Base-by-base conservation (phyloP, 768 basidiomycete genomes). In the Lactarius indigo region DNA sequence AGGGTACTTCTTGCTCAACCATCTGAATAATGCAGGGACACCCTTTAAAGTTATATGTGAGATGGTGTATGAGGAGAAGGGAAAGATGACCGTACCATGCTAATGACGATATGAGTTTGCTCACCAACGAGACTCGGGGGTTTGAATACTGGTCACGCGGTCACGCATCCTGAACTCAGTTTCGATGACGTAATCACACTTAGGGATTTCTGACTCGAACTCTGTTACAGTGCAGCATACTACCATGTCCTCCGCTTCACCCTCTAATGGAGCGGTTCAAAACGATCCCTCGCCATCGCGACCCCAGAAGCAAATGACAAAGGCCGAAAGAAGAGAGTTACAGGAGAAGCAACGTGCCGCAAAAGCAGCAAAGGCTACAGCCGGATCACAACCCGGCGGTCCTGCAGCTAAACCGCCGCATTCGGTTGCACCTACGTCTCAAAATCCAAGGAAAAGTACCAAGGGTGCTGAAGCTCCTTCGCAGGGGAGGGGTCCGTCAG, bases 1-100 rank as follows among this genome's bases (percentile, higher is more conserved):
- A 60, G 96, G 95, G 76, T 99, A 99, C 78, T 98, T 98, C 82
- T 91, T 96, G 76, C 94, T 97, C 66, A 98, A 84, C 96, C 96
- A 99, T 75, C 96, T 88, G 80, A 98, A 98, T 69, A 98, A 85
- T 57, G 96, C 96, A 67, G 96, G 96, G 69, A 98, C 96, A 87
- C 96, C 96, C 96, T 96, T 71, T 2, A 31, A 15, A 39, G 5
- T 15, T 39, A 35, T 30, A 31, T 1, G 4, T 9, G 61, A 56
- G 20, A 7, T 50, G 31, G 30, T 17, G 57, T 26, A 28, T 12
- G 26, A 26, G 3, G 33, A 13, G 33, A 10, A 30, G 35, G 17
- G 10, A 55, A 20, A n/a, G 17, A 9, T 5, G 33, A 23, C 37
- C 58, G 33, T 39, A 68, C 66, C 66, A 68, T 68, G 41, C 1